These are phyloP conservation scores for Penicillium sumatraense DNA, from an alignment of 2,329 filamentous ascomycete genomes.

Conservation along the genomic window DNA sequence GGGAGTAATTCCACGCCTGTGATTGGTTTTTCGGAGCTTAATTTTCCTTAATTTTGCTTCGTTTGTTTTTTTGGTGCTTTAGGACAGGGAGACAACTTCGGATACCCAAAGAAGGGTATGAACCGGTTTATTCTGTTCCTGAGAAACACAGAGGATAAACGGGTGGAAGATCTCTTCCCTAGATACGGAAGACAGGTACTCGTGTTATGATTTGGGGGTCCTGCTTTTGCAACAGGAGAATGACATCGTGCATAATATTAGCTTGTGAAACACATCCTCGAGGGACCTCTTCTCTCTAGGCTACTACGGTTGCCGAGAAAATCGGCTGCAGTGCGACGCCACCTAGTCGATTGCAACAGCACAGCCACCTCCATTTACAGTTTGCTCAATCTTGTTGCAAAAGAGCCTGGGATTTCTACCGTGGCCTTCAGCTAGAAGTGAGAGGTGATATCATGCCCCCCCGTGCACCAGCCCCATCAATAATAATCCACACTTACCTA, in stretches of 20 bases:
- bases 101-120: background rate
- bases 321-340: conserved; percentile 16
- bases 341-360: conserved; percentile 16
- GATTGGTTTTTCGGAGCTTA: conserved; percentile 20
- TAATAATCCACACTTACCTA: background rate
- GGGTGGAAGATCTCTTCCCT: background rate
- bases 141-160: background rate
- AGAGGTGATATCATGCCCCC: background rate
- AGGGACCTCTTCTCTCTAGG: conserved; percentile 8
- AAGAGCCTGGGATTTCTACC: background rate
- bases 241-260: background rate
- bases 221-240: background rate
- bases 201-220: too few relatives aligned
- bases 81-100: too few relatives aligned
- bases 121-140: background rate
- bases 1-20: background rate
- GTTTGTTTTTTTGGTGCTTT: background rate
- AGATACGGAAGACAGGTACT: background rate
- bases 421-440: background rate
- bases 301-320: conserved; percentile 15
- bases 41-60: conserved; percentile 20
- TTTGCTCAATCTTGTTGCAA: conserved; percentile 3
- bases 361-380: conserved; percentile 28
- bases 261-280: conserved; percentile 8
- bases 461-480: background rate